Conservation (phyloP, 1,139 yeast genomes). For the Entelexis sorbosivorans region DNA sequence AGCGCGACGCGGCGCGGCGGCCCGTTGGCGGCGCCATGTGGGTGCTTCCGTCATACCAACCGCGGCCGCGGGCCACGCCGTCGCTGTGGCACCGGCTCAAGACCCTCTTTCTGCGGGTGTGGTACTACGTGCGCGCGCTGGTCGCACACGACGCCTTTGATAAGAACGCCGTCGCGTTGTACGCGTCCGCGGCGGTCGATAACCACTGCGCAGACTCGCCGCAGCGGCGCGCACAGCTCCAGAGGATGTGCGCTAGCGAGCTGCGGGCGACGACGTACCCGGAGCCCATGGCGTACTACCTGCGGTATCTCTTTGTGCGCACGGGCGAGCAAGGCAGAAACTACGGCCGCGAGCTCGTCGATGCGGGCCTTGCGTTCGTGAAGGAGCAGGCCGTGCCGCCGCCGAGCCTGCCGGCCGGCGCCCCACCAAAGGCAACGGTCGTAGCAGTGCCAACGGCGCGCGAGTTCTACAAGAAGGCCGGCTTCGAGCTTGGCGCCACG, state of each 20-base stretch:
- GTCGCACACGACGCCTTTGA: neutral
- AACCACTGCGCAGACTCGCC: neutral
- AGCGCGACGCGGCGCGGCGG: neutral
- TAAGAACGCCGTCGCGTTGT: neutral
- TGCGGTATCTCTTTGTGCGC: conserved; percentile 15
- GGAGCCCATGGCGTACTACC: conserved; percentile 5
- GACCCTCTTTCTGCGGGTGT: neutral
- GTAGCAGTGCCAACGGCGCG: conserved; percentile 16
- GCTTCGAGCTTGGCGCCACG: conserved; percentile 6
- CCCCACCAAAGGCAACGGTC: conserved; percentile 13
- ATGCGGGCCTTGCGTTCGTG: conserved; percentile 4
- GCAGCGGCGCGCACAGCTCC: conserved; percentile 6
- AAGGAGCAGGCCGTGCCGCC: conserved; percentile 15
- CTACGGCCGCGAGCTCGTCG: conserved; percentile 9
- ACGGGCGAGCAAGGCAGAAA: conserved; percentile 16
- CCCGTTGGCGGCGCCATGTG: conserved; percentile 15
- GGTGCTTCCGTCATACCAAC: conserved; percentile 13
- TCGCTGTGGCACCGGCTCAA: neutral
- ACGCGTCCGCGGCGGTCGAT: neutral
- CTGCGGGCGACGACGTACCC: conserved; percentile 13
- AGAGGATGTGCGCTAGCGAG: neutral
- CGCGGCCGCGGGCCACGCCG: neutral
- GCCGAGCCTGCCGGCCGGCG: conserved; percentile 7
- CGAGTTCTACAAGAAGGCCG: conserved; percentile 13
- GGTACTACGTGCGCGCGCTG: neutral